Evolutionary conservation across 2,329 filamentous ascomycete genomes (phyloP).

Genomic region (Fusarium abutilonis): DNA sequence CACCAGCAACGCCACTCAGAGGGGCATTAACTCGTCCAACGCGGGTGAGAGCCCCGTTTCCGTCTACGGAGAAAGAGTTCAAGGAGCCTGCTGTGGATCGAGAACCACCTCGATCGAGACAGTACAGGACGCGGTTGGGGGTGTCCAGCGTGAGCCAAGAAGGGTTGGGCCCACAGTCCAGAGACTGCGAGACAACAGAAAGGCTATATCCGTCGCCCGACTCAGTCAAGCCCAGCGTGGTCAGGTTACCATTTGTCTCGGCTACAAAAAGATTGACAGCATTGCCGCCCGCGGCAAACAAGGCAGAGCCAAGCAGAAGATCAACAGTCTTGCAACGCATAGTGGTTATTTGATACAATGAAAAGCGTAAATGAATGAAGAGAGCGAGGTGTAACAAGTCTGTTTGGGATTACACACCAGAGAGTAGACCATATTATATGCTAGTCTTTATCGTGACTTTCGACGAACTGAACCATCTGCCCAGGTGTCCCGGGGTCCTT

Average conservation of each 20-base stretch:
- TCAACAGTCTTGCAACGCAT: slow-evolving; percentile 13
- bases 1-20: slow-evolving; percentile 33
- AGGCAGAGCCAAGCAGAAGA: slow-evolving; percentile 15
- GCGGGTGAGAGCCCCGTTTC: slow-evolving; percentile 17
- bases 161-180: slow-evolving; percentile 31
- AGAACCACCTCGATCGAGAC: slow-evolving; percentile 31
- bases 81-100: slow-evolving; percentile 26
- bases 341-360: not conserved
- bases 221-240: slow-evolving; percentile 27
- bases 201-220: slow-evolving; percentile 10
- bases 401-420: no score
- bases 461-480: no score
- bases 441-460: no score
- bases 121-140: slow-evolving; percentile 34
- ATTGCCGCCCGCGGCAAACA: slow-evolving; percentile 3
- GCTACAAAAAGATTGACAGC: slow-evolving; percentile 39
- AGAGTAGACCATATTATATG: no score
- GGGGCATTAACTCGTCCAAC: slow-evolving; percentile 27
- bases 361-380: not conserved
- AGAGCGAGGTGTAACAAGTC: no score
- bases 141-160: slow-evolving; percentile 36
- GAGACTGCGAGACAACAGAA: slow-evolving; percentile 13
- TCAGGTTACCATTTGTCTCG: slow-evolving; percentile 36
- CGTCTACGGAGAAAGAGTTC: slow-evolving; percentile 36
- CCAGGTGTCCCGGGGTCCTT: no score